Percentiles rank a stretch among this genome's conserved stretches.
Conservation (phyloP, 345 rosid genomes). For the Draba incana region DNA sequence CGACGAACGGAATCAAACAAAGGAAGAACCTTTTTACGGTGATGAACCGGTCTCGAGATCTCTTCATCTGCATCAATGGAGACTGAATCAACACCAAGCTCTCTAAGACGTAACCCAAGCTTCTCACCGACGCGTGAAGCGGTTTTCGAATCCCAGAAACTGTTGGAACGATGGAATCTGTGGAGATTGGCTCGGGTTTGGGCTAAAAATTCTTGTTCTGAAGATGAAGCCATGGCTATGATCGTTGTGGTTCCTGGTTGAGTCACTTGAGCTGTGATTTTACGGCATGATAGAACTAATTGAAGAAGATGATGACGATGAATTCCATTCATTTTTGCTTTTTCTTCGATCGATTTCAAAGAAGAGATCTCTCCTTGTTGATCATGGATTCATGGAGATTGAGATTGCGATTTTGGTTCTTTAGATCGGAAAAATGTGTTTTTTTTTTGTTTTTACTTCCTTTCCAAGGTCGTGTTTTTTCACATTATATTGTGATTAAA, state of each 20-base stretch:
- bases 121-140: conserved; percentile 93
- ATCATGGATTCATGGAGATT: not conserved
- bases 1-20: conserved; percentile 82
- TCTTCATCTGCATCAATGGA: conserved; percentile 65
- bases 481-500: not conserved
- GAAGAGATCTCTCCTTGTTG: conserved; percentile 12
- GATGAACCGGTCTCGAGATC: conserved; percentile 67
- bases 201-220: conserved; percentile 74
- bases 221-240: conserved; percentile 89
- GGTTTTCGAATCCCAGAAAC: conserved; percentile 64
- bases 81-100: conserved; percentile 61
- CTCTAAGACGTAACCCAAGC: conserved; percentile 66
- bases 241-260: conserved; percentile 61
- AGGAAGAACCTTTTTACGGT: conserved; percentile 65
- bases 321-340: conserved; percentile 30
- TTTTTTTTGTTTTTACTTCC: conserved; percentile 11
- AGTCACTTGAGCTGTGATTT: conserved; percentile 80
- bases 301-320: conserved; percentile 69
- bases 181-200: conserved; percentile 63
- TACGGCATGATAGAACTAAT: conserved; percentile 77
- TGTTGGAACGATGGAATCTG: conserved; percentile 56
- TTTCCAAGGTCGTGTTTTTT: conserved; percentile 12
- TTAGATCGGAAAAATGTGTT: not conserved
- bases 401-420: not conserved
- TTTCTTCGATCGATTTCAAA: conserved; percentile 8